These are phyloP conservation scores for Linnemannia schmuckeri DNA, from an alignment of 192 early-diverging fungal genomes.

Conservation along the genomic window DNA sequence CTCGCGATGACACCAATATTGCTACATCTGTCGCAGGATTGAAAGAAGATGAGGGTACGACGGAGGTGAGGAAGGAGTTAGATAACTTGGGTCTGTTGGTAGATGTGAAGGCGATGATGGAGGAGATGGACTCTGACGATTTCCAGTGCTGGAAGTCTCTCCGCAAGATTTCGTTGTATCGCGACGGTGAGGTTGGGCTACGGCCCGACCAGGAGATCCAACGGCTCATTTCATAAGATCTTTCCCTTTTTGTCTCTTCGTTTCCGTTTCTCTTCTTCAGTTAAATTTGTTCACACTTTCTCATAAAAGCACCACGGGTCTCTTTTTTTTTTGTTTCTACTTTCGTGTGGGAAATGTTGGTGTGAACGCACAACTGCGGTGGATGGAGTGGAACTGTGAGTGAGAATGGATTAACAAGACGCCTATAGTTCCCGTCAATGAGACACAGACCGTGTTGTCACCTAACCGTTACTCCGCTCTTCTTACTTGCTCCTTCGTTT, in stretches of 20 bases:
- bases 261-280: too few relatives aligned
- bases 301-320: background rate
- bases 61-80: background rate
- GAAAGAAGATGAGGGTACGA: background rate
- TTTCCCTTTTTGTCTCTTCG: background rate
- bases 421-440: background rate
- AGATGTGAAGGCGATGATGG: slow-evolving; percentile 5
- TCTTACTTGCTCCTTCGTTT: background rate
- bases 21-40: too few relatives aligned
- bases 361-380: too few relatives aligned
- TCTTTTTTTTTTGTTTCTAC: too few relatives aligned
- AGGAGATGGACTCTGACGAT: slow-evolving; percentile 1
- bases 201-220: background rate
- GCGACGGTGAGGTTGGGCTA: background rate
- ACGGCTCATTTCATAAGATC: background rate
- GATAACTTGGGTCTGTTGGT: background rate
- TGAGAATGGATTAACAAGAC: background rate
- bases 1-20: background rate
- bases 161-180: background rate
- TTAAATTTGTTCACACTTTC: background rate
- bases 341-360: too few relatives aligned
- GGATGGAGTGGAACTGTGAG: too few relatives aligned
- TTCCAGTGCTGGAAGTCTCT: slow-evolving; percentile 1
- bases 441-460: background rate
- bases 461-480: background rate